Conservation (phyloP, 2,329 filamentous ascomycete species). For the Pseudogymnoascus sp. region DNA sequence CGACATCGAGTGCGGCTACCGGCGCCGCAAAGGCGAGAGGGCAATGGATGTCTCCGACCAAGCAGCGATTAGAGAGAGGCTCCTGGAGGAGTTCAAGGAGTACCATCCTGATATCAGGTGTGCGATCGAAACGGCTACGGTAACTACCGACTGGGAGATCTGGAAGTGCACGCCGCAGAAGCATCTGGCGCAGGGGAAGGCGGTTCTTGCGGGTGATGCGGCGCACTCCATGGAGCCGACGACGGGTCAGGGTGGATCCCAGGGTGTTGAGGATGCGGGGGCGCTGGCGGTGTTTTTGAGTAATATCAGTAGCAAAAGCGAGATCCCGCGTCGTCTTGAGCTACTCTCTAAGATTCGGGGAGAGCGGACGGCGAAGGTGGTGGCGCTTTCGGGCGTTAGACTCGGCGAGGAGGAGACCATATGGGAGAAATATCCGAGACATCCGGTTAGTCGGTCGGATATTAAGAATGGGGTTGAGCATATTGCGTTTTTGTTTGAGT, state of each 20-base stretch:
- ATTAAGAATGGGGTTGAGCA: conserved; percentile 11
- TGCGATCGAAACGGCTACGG: not conserved
- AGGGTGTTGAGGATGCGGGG: conserved; percentile 30
- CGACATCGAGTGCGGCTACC: not conserved
- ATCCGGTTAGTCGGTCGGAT: not conserved
- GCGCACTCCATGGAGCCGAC: conserved; percentile 32
- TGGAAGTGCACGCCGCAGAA: not conserved
- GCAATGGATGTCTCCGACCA: not conserved
- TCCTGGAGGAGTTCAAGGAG: conserved; percentile 20
- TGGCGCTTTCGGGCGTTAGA: conserved; percentile 7
- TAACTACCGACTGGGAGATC: not conserved
- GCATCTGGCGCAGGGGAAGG: conserved; percentile 19
- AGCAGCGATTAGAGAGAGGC: conserved; percentile 11
- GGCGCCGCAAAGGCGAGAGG: not conserved
- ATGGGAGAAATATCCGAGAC: not conserved
- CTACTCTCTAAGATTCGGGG: conserved; percentile 3
- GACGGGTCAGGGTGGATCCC: conserved; percentile 28
- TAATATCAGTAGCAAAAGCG: not conserved
- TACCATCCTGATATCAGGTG: conserved; percentile 16
- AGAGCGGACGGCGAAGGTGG: conserved; percentile 1
- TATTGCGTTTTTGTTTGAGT: conserved; percentile 10
- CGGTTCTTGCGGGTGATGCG: conserved; percentile 30
- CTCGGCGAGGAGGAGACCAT: conserved; percentile 6
- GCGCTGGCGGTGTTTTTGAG: conserved; percentile 21
- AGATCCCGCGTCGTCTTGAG: conserved; percentile 20